phyloP scores from a whole-genome alignment of 176 grass and related monocot genomes.

The Hordeum marinum region DNA sequence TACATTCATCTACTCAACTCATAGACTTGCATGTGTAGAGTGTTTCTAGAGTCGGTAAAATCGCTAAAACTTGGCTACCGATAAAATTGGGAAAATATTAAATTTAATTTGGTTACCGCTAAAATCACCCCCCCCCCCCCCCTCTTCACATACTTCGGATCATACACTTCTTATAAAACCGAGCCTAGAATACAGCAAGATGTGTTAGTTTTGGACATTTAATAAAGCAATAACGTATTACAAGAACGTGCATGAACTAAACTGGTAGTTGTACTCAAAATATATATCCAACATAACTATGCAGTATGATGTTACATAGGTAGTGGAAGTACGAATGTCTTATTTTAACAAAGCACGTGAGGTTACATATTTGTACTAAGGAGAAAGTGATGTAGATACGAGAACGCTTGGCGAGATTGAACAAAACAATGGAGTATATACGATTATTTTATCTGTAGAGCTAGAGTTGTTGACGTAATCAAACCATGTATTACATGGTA shows the following conservation, averaged over 20 bases:
- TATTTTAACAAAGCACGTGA: not conserved
- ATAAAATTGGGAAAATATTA: no score
- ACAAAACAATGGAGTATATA: not conserved
- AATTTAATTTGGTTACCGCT: no score
- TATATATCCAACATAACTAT: not conserved
- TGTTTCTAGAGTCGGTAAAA: no score
- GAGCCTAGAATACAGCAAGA: constrained; percentile 37
- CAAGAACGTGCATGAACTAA: not conserved
- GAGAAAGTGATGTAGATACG: not conserved
- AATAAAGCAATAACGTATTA: not conserved
- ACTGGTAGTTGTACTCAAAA: not conserved
- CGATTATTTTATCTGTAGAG: not conserved
- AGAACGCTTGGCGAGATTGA: not conserved
- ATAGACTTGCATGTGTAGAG: no score
- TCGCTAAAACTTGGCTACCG: no score
- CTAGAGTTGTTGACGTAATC: no score
- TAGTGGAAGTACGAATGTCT: not conserved
- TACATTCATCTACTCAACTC: no score
- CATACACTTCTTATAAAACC: no score
- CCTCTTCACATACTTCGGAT: no score
- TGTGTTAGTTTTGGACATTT: not conserved
- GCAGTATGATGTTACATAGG: not conserved
- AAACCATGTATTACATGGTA: no score
- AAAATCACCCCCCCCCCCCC: no score
- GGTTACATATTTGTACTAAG: not conserved